Evolutionary conservation across 441 rosid species (phyloP).

Genomic region (Jatropha podagrica): DNA sequence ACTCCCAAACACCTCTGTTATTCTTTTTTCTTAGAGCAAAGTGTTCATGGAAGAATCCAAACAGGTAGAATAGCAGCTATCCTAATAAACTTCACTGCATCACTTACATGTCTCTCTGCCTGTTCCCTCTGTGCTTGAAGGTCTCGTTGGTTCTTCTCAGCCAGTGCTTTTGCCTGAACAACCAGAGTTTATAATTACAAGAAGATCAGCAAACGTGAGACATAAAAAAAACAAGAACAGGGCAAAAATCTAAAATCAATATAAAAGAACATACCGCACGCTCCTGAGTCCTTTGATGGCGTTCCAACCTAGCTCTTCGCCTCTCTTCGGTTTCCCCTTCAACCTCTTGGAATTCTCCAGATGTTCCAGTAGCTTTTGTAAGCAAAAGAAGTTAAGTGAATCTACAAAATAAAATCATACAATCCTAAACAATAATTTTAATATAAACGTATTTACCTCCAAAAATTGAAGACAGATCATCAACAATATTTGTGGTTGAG

Average conservation of each 20-base stretch:
- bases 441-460: constrained; percentile 49
- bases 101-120: constrained; percentile 91
- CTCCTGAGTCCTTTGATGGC: constrained; percentile 96
- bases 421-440: constrained; percentile 5
- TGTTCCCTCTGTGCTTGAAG: constrained; percentile 87
- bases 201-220: not conserved
- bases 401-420: constrained; percentile 4
- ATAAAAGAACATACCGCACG: constrained; percentile 68
- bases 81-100: constrained; percentile 11
- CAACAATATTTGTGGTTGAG: constrained; percentile 71
- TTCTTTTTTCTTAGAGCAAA: not conserved
- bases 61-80: not conserved
- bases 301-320: constrained; percentile 85
- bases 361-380: constrained; percentile 49
- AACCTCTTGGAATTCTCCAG: constrained; percentile 81
- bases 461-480: constrained; percentile 88
- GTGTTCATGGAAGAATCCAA: not conserved
- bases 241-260: not conserved
- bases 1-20: not conserved
- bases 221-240: not conserved
- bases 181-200: not conserved
- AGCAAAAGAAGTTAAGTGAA: constrained; percentile 30
- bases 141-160: constrained; percentile 92
- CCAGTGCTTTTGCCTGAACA: constrained; percentile 60
- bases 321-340: constrained; percentile 93